These are phyloP conservation scores for Eragrostis tef DNA, from an alignment of 202 grass and related monocot species.

Conservation along the genomic window DNA sequence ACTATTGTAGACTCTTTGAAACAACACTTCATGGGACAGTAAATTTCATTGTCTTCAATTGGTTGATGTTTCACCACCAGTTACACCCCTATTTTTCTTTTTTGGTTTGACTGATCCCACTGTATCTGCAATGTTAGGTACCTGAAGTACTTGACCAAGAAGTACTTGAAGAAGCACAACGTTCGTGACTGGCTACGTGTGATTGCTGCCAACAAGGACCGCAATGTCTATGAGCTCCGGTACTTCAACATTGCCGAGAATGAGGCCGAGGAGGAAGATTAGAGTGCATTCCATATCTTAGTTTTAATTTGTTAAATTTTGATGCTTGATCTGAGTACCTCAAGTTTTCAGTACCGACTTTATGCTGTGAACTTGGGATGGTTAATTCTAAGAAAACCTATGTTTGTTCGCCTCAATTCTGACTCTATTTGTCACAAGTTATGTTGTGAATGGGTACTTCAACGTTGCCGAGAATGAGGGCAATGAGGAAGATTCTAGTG, in stretches of 20 bases:
- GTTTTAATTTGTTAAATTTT: background rate
- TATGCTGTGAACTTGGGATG: background rate
- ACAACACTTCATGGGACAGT: background rate
- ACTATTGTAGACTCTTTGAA: background rate
- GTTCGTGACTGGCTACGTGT: conserved; percentile 61
- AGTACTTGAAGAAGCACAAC: conserved; percentile 57
- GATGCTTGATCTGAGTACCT: too few species aligned
- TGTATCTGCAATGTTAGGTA: background rate
- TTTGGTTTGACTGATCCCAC: background rate
- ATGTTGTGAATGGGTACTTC: background rate
- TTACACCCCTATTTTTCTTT: too few species aligned
- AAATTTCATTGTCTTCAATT: too few species aligned
- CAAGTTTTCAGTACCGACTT: background rate
- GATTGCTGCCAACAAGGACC: conserved; percentile 58
- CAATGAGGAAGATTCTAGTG: too few species aligned
- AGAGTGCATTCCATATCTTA: background rate
- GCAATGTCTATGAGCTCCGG: conserved; percentile 53
- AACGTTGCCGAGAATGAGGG: too few species aligned
- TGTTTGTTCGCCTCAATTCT: background rate
- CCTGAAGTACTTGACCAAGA: conserved; percentile 23
- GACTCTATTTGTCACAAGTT: background rate
- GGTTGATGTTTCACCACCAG: background rate
- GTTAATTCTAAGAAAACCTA: background rate
- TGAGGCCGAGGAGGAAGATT: conserved; percentile 56
- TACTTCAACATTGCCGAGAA: conserved; percentile 65